Conservation (phyloP, 2,329 filamentous ascomycete species). For the Bretziella fagacearum region DNA sequence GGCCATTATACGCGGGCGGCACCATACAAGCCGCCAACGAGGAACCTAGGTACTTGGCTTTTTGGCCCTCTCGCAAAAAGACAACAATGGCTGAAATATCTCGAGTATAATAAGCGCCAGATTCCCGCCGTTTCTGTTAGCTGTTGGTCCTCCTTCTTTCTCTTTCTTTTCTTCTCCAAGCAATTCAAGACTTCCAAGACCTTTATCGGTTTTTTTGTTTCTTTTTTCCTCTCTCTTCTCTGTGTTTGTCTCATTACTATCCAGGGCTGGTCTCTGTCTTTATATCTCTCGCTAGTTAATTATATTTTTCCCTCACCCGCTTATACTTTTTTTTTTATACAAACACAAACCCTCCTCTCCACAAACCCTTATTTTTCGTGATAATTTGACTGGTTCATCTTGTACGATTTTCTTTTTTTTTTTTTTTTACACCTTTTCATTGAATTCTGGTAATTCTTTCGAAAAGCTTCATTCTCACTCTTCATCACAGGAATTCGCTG, state of each 20-base stretch:
- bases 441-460: slow-evolving; percentile 15
- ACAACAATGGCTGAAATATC: no score
- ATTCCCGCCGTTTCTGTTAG: background rate
- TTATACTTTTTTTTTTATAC: slow-evolving; percentile 19
- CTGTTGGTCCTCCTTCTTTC: background rate
- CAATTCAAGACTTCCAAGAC: slow-evolving; percentile 43
- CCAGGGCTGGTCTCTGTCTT: slow-evolving; percentile 38
- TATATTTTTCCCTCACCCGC: slow-evolving; percentile 14
- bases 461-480: slow-evolving; percentile 7
- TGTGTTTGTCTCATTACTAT: slow-evolving; percentile 25
- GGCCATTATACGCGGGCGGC: no score
- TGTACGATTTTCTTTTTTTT: slow-evolving; percentile 5
- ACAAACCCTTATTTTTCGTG: slow-evolving; percentile 15
- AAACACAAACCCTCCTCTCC: slow-evolving; percentile 12
- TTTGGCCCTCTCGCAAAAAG: no score
- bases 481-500: slow-evolving; percentile 16
- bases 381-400: slow-evolving; percentile 15
- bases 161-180: slow-evolving; percentile 37
- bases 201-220: slow-evolving; percentile 34
- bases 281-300: slow-evolving; percentile 17
- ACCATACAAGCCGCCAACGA: no score
- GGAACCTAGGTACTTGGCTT: no score
- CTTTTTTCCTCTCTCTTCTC: slow-evolving; percentile 22
- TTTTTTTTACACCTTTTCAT: background rate
- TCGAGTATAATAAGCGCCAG: background rate